phyloP scores from a whole-genome alignment of 495 filamentous ascomycete species.

The Polyplosphaeria fusca region DNA sequence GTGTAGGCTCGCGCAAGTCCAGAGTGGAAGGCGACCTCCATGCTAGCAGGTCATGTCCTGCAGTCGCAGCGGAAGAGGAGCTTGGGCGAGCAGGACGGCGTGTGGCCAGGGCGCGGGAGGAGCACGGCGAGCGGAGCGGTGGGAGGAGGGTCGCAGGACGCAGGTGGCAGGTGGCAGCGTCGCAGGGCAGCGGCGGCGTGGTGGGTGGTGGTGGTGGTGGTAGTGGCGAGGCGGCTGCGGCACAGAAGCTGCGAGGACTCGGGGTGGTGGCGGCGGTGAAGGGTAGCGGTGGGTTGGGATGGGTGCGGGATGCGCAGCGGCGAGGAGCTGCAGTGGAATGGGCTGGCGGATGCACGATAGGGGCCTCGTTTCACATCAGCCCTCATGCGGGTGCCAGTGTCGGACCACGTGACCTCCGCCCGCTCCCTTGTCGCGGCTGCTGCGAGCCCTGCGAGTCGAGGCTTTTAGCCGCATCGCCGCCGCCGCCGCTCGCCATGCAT shows the following conservation, averaged over 20 bases:
- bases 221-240: neutral
- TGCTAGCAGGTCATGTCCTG: conserved; percentile 29
- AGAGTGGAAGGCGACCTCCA: conserved; percentile 39
- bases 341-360: neutral
- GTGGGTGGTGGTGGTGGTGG: conserved; percentile 6
- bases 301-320: neutral
- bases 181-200: neutral
- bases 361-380: neutral
- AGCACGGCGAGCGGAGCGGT: neutral
- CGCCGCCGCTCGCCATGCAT: no score
- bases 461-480: no score
- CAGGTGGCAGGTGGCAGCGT: neutral
- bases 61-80: conserved; percentile 5
- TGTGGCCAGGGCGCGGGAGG: conserved; percentile 11
- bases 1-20: conserved; percentile 37
- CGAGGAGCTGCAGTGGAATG: neutral
- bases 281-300: neutral
- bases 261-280: neutral
- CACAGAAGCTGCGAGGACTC: neutral
- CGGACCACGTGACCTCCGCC: no score
- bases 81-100: neutral
- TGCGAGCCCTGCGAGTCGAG: no score
- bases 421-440: no score
- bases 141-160: neutral
- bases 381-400: no score